Base-by-base conservation (phyloP, 73 alveolate species). In the Vitrella brassicaformis region DNA sequence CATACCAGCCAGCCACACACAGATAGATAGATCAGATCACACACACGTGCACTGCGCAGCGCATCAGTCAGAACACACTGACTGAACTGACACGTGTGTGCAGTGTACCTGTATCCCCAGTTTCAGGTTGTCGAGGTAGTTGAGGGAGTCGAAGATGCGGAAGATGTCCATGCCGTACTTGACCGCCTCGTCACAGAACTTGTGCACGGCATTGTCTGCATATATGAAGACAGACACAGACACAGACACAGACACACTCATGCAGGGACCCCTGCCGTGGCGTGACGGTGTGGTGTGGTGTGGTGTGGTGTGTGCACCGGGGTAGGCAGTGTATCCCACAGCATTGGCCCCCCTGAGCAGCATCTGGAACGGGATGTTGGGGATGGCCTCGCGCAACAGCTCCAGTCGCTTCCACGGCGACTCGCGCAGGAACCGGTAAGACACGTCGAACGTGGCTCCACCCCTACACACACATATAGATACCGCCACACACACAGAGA, bases 391-490 rank as follows among this genome's bases (percentile, higher is more conserved):
- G 0, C 73, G 47, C 0, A 68, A 27, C 73, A 28, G 27, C 64
- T 68, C 73, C 28, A 68, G 56, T 25, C 73, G 47, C 27, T 25
- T 8, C 26, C 28, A 30, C n/a, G 56, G 26, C 7, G 25, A 39
- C 75, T 70, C 75, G 27, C 31, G 14, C 65, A 70, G 27, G 31
- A 70, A 70, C 19, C 75, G 66, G 31, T 70, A 70, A 14, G 75
- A 65, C 19, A 70, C 75, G 31, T 70, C 75, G 27, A 70, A 70
- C 31, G 75, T 70, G n/a, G 75, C 75, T 0, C 75, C 75, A n/a
- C 75, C 75, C 73, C 73, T 28, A 47, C 73, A 68, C 73, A 28
- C 73, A n/a, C n/a, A n/a, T n/a, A n/a, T n/a, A n/a, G n/a, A n/a
- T n/a, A n/a, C n/a, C n/a, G n/a, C n/a, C n/a, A n/a, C n/a, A n/a